Evolutionary conservation across 208 protist genomes (phyloP).

Genomic region (Leptomonas seymouri): DNA sequence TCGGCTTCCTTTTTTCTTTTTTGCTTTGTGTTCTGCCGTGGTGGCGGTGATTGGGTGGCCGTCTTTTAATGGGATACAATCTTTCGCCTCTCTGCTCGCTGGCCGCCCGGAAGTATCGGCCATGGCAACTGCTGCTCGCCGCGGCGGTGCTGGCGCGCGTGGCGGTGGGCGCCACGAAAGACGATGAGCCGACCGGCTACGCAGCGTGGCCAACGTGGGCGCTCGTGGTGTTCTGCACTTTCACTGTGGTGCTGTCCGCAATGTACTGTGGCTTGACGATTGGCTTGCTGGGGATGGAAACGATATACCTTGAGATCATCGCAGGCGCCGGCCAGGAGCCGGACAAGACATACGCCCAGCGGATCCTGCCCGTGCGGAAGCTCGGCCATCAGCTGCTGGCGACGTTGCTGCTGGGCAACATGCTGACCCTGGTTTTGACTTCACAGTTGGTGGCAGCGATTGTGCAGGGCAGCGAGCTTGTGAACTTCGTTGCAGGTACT

Average conservation of each 20-base stretch:
- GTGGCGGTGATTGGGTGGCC: neutral
- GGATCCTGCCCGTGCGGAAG: conserved; percentile 71
- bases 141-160: conserved; percentile 10
- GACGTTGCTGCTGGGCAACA: conserved; percentile 83
- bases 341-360: conserved; percentile 63
- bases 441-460: conserved; percentile 84
- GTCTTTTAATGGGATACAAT: conserved; percentile 8
- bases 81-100: neutral
- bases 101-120: neutral
- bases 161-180: conserved; percentile 2
- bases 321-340: conserved; percentile 67
- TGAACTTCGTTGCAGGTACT: conserved; percentile 77
- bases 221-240: conserved; percentile 46
- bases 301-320: conserved; percentile 78
- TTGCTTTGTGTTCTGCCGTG: neutral
- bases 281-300: conserved; percentile 82
- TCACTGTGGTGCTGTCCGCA: conserved; percentile 58
- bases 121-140: conserved; percentile 21
- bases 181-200: conserved; percentile 40
- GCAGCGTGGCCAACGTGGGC: conserved; percentile 47
- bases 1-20: neutral
- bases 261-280: conserved; percentile 88
- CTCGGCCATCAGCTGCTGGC: conserved; percentile 77
- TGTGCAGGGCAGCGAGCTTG: conserved; percentile 49
- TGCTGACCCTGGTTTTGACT: conserved; percentile 77